phyloP scores from a whole-genome alignment of 2,329 filamentous ascomycete genomes.

The Onygenales sp. region DNA sequence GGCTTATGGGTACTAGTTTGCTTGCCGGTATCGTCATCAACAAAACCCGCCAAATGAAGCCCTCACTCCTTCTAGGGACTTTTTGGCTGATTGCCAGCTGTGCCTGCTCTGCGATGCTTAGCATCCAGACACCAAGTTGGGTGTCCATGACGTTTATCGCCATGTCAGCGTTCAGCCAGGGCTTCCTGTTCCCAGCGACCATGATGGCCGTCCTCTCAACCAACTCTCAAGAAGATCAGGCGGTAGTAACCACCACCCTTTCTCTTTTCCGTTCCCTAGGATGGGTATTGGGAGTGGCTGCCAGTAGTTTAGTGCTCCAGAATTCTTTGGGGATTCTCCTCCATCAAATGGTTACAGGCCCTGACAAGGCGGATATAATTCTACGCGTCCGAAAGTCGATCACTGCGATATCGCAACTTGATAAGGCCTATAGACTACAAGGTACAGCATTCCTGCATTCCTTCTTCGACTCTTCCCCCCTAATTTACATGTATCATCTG shows the following conservation, averaged over 20 bases:
- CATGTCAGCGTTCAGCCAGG: slow-evolving; percentile 48
- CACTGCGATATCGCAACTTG: slow-evolving; percentile 35
- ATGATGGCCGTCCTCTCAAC: slow-evolving; percentile 55
- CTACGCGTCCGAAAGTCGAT: slow-evolving; percentile 42
- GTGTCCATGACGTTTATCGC: slow-evolving; percentile 49
- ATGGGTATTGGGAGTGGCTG: slow-evolving; percentile 60
- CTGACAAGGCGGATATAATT: slow-evolving; percentile 45
- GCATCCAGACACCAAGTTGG: slow-evolving; percentile 40
- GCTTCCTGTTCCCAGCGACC: slow-evolving; percentile 55
- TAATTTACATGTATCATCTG: background rate
- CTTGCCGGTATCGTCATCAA: slow-evolving; percentile 54
- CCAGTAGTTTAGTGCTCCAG: slow-evolving; percentile 62
- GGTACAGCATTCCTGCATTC: slow-evolving; percentile 22
- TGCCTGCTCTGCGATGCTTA: slow-evolving; percentile 41
- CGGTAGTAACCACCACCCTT: slow-evolving; percentile 60
- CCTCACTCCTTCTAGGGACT: slow-evolving; percentile 46
- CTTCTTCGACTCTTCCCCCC: background rate
- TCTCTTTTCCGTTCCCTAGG: slow-evolving; percentile 63
- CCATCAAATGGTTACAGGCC: slow-evolving; percentile 47
- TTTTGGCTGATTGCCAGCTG: slow-evolving; percentile 43
- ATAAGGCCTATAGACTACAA: slow-evolving; percentile 36
- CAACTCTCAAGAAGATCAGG: slow-evolving; percentile 52
- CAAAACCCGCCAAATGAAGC: slow-evolving; percentile 51
- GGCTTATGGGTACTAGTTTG: slow-evolving; percentile 45
- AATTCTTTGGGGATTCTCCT: slow-evolving; percentile 57